A percentile compares a stretch with the other conserved stretches of the same genome.
These are phyloP conservation scores for Umbelopsis sp. DNA, from an alignment of 371 early-diverging fungal genomes.

Conservation along the genomic window DNA sequence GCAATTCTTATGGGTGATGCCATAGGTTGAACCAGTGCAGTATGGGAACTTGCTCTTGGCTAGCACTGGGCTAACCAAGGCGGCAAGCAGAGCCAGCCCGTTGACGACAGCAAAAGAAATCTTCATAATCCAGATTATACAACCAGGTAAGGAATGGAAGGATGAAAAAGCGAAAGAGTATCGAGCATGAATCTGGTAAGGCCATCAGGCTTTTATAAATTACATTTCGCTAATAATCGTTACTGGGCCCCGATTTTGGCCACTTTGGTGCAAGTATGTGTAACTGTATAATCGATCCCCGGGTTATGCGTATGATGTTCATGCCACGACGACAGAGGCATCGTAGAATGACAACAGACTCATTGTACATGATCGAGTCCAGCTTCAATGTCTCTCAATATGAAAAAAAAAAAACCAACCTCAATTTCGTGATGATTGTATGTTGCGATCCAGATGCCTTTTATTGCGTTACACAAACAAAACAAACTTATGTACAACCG, in stretches of 20 bases:
- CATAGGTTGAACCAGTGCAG: conserved; percentile 3
- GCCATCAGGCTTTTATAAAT: not conserved
- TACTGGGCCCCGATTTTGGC: not conserved
- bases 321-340: too few species aligned
- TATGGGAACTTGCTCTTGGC: conserved; percentile 16
- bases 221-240: conserved; percentile 3
- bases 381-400: not conserved
- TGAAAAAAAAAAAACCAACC: not conserved
- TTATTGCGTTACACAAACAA: conserved; percentile 3
- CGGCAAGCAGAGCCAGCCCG: not conserved
- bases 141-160: not conserved
- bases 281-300: not conserved
- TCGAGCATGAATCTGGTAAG: not conserved
- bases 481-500: not conserved
- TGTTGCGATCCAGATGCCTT: not conserved
- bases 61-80: not conserved
- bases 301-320: too few species aligned
- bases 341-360: too few species aligned
- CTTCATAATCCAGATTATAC: not conserved
- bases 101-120: not conserved
- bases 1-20: not conserved
- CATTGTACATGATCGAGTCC: not conserved
- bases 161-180: not conserved
- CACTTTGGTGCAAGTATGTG: not conserved
- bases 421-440: not conserved